Evolutionary conservation across 306 rosid species (phyloP), one percentile per base, ranked within the genome.

Genomic region (Dryas drummondii): DNA sequence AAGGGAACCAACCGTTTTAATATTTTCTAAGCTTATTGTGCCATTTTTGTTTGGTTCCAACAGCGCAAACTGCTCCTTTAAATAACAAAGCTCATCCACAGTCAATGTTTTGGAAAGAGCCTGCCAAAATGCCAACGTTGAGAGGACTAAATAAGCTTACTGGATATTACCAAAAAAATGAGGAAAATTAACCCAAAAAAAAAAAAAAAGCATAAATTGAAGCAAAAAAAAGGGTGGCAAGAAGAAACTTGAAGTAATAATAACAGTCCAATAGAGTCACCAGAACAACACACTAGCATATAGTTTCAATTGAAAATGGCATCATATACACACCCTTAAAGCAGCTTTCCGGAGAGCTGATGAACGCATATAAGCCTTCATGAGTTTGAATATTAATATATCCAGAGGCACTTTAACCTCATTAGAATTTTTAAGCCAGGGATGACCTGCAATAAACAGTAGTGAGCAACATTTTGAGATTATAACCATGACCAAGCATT

Each of bases 271-370:
- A 58, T 40, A 48, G 3, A 32, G 17, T 56, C 42, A 49, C 12
- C 11, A 57, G 5, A 71, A 81, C 52, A 63, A 67, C 50, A 27
- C 50, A 27, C 27, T 50, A 40, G 19, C 72, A 52, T 53, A 66
- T 16, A 44, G 6, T 80, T 41, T 54, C n/a, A 58, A 19, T 12
- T 50, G 8, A 65, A 61, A 52, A 78, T 76, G 73, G 46, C 62
- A 66, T 50, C 17, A 75, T 67, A 74, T 56, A 78, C 97, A 50
- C 68, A 94, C 98, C 97, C 86, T 90, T 81, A 94, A 85, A 70
- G 98, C 97, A 78, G 96, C 90, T 82, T 88, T 91, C 22, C 97
- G 87, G 72, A 94, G 89, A 70, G 93, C 82, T 11, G 98, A 91
- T 42, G 97, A 91, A 26, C 91, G 89, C 98, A 94, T 86, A 80